Percentiles rank a stretch among this genome's conserved stretches.
These are phyloP conservation scores for Entelexis paramagnoliae DNA, from an alignment of 1,139 yeast genomes.

Conservation along the genomic window DNA sequence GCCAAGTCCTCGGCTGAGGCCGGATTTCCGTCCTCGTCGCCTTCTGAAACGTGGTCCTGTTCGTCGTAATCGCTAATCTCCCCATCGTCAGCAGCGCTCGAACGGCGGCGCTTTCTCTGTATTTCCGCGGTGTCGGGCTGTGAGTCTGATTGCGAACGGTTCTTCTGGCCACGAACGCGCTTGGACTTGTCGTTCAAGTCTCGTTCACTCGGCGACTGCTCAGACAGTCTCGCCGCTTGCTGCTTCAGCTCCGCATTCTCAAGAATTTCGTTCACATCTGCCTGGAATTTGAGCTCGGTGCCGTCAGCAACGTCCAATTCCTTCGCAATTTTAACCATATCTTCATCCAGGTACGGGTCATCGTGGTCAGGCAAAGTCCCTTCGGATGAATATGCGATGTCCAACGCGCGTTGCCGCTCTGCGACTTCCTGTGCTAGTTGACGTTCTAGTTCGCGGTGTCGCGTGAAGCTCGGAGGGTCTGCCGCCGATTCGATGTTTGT, in stretches of 20 bases:
- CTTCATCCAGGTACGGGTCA: constrained; percentile 24
- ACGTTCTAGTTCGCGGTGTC: constrained; percentile 28
- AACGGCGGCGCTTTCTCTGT: neutral
- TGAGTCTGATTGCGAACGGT: neutral
- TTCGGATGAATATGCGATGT: constrained; percentile 17
- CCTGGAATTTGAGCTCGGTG: constrained; percentile 26
- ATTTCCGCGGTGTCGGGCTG: too few relatives aligned
- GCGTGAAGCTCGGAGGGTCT: constrained; percentile 71
- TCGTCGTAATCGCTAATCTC: constrained; percentile 8
- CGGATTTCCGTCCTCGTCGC: neutral
- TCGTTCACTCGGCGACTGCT: constrained; percentile 14
- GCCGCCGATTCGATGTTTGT: constrained; percentile 41
- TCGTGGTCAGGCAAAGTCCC: constrained; percentile 17
- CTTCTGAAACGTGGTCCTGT: neutral
- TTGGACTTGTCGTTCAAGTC: neutral
- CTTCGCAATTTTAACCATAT: constrained; percentile 20
- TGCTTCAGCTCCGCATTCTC: constrained; percentile 15
- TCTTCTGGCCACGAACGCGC: neutral
- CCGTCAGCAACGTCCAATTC: constrained; percentile 25
- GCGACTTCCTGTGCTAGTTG: neutral
- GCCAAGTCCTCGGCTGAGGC: neutral
- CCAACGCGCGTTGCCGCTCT: neutral
- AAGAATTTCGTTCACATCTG: constrained; percentile 23
- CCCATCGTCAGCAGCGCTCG: neutral
- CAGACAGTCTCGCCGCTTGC: constrained; percentile 16